Evolutionary conservation across 1,284 basidiomycete genomes (phyloP).

Genomic region (Cutaneotrichosporon sp.): DNA sequence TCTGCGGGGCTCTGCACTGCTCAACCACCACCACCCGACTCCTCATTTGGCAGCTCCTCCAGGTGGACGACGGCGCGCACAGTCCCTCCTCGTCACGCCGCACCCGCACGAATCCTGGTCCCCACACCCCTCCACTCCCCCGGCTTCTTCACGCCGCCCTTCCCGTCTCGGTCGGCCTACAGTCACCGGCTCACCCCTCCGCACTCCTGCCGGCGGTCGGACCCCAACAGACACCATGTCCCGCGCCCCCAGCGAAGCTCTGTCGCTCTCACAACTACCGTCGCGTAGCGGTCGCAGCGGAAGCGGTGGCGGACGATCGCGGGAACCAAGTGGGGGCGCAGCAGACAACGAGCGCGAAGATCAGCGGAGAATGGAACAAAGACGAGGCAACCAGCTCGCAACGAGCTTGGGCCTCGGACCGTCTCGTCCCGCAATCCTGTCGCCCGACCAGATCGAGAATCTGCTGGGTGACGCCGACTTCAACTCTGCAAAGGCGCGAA

Average conservation of each 20-base stretch:
- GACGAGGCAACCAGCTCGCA: slow-evolving; percentile 23
- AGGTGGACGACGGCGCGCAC: slow-evolving; percentile 27
- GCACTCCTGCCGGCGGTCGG: slow-evolving; percentile 1
- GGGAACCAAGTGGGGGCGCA: neutral
- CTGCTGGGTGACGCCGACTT: slow-evolving; percentile 44
- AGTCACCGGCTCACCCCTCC: slow-evolving; percentile 8
- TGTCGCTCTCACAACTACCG: neutral
- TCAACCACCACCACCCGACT: slow-evolving; percentile 2
- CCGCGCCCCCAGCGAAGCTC: slow-evolving; percentile 1
- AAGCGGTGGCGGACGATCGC: neutral
- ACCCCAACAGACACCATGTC: neutral
- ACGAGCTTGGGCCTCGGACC: slow-evolving; percentile 39
- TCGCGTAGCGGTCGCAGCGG: neutral
- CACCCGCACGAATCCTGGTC: slow-evolving; percentile 3
- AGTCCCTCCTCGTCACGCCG: slow-evolving; percentile 26
- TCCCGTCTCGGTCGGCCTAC: slow-evolving; percentile 6
- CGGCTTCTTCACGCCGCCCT: slow-evolving; percentile 12
- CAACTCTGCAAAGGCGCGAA: slow-evolving; percentile 39
- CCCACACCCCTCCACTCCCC: neutral
- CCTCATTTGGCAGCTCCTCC: slow-evolving; percentile 4
- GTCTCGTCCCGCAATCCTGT: slow-evolving; percentile 29
- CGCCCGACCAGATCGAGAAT: slow-evolving; percentile 43
- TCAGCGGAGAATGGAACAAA: slow-evolving; percentile 1
- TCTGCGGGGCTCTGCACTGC: neutral
- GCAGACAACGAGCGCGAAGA: slow-evolving; percentile 8